These are phyloP conservation scores for Rhododendron ferrugineum DNA, from an alignment of 148 eudicot species.

Conservation along the genomic window DNA sequence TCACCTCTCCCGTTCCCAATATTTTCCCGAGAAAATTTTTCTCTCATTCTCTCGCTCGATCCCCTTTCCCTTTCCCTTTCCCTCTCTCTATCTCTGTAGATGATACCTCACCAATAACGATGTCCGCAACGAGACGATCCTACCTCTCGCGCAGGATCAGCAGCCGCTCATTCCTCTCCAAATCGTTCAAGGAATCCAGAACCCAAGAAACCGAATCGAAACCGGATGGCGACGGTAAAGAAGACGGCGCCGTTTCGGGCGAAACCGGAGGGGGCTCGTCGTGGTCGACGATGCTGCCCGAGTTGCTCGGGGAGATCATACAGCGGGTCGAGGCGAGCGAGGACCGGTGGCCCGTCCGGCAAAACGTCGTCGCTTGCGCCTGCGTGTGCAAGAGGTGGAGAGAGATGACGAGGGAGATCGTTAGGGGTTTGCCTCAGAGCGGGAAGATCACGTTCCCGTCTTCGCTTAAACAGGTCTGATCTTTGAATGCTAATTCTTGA, in stretches of 20 bases:
- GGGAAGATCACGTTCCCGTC: constrained; percentile 81
- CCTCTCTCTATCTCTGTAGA: constrained; percentile 23
- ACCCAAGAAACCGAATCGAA: background rate
- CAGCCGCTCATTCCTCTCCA: constrained; percentile 49
- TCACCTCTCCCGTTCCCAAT: background rate
- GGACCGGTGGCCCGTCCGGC: constrained; percentile 73
- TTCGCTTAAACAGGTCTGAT: constrained; percentile 71
- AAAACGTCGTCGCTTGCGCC: constrained; percentile 66
- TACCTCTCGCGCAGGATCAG: constrained; percentile 50
- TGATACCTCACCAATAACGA: constrained; percentile 19
- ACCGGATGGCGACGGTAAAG: background rate
- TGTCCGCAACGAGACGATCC: constrained; percentile 48
- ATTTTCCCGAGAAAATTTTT: background rate
- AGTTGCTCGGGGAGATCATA: constrained; percentile 71
- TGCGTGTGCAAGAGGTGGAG: constrained; percentile 87
- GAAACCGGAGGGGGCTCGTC: constrained; percentile 2
- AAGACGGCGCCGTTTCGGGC: background rate
- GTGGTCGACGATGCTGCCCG: constrained; percentile 72
- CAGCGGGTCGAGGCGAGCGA: constrained; percentile 62
- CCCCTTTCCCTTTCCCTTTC: background rate
- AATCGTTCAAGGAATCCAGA: constrained; percentile 31
- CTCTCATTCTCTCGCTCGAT: background rate
- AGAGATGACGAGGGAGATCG: constrained; percentile 49
- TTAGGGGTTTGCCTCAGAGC: constrained; percentile 30
- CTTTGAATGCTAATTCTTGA: background rate